Evolutionary conservation across 345 rosid species (phyloP), one percentile per base, ranked within the genome.

Genomic region (Chamaenerion angustifolium): DNA sequence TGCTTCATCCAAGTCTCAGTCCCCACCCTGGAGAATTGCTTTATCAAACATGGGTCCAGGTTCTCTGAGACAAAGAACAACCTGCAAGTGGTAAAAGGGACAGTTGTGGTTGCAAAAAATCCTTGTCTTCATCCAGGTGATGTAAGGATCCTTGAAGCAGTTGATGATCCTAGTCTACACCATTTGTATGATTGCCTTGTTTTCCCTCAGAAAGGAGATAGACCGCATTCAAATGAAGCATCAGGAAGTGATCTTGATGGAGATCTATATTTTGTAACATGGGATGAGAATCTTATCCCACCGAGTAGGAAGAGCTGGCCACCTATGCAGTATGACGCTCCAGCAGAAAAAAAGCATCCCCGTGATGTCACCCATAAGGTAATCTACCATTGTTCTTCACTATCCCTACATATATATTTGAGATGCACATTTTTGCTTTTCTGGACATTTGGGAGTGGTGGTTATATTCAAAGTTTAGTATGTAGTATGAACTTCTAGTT

Each of bases 191-290:
- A 86, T 67, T 86, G 95, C 55, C 79, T 90, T n/a, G 72, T 90
- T 31, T 83, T 90, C 63, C 98, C 98, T 46, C 93, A 86, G 48
- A 86, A 83, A 43, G 94, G 96, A 37, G 92, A 80, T 7, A 74
- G 96, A 49, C 96, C 98, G 1, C 96, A 90, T 56, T 31, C 94
- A 27, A 63, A 90, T 54, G 98, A 81, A 73, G 96, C 96, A 64
- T 90, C 98, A 42, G 98, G 96, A 43, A 83, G 96, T 81, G 98
- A 90, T 62, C 86, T 90, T 37, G 98, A 90, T 41, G 98, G 98
- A 42, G 98, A 90, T 60, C 71, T 86, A 21, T 83, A 86, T 61
- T 86, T 86, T 51, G 96, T 81, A 51, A 69, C 98, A 2, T 90
- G 98, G 98, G 96, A 90, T 72, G 85, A 70, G 61, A 68, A 68